Evolutionary conservation across 1,284 basidiomycete species (phyloP), one percentile per base, ranked within the genome.

Genomic region (Fomitiporia mediterranea): DNA sequence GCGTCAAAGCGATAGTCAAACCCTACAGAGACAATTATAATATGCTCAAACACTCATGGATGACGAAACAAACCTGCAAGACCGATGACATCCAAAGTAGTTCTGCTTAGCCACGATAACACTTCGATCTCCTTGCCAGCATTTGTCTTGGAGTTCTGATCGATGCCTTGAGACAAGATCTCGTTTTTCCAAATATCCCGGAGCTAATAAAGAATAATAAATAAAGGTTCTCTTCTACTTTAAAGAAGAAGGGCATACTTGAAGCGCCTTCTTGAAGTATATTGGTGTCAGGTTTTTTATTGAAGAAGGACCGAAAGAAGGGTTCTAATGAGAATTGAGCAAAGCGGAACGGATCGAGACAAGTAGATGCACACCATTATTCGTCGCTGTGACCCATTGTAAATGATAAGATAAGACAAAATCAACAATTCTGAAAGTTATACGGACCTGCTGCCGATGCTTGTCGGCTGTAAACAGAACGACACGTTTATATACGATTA

Each of bases 1-100:
- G 63, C 53, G 17, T 84, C 69, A 66, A 91, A 87, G 11, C 80
- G 67, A 64, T 89, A 88, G 64, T 81, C 78, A 65, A 90, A 90
- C 0, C 84, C 80, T 81, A 43, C 5, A 19, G 19, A 1, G 4
- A 17, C 23, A 30, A 25, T 34, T 25, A 54, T 23, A 15, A 7
- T 4, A 5, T 19, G 19, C 4, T 27, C n/a, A 4, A 38, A 28
- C 0, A 32, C 25, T 4, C 57, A 43, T 25, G 13, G 21, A 21
- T 49, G 53, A n/a, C n/a, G 50, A 46, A 9, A 13, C 42, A 19
- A 56, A 65, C 77, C 78, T 0, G 77, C 75, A 1, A 73, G 62
- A 3, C 78, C 77, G 56, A 80, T 79, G 21, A 79, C 69, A 58
- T 80, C 78, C 37, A 80, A 63, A 0, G 78, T 77, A 4, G 71